Evolutionary conservation across 169 alveolate species (phyloP).

Genomic region (Babesia bovis): DNA sequence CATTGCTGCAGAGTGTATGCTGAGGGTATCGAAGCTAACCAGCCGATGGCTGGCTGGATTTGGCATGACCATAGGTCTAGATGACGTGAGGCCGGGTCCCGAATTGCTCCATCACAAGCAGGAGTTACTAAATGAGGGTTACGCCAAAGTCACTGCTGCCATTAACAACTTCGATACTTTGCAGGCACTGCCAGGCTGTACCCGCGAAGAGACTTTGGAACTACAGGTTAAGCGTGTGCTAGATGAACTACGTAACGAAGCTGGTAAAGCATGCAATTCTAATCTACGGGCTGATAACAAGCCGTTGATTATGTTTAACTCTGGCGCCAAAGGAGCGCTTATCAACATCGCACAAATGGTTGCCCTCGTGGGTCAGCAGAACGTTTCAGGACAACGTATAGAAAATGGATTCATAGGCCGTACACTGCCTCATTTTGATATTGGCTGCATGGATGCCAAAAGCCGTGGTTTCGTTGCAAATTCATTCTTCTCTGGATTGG

Average conservation of each 20-base stretch:
- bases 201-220: constrained; percentile 95
- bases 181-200: constrained; percentile 94
- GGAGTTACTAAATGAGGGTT: constrained; percentile 80
- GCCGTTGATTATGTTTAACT: constrained; percentile 94
- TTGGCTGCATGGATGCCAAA: constrained; percentile 88
- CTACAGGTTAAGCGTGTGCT: constrained; percentile 87
- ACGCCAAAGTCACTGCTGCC: constrained; percentile 85
- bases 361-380: constrained; percentile 99
- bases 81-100: constrained; percentile 92
- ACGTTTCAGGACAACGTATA: constrained; percentile 91
- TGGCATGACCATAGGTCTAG: constrained; percentile 99
- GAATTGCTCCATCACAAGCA: constrained; percentile 63
- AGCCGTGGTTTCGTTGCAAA: constrained; percentile 97
- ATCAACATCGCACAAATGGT: constrained; percentile 98
- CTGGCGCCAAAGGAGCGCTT: constrained; percentile 98
- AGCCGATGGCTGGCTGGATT: constrained; percentile 93
- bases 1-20: constrained; percentile 92
- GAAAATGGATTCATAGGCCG: constrained; percentile 96
- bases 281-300: constrained; percentile 88
- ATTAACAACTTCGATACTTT: constrained; percentile 82
- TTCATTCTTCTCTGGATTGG: constrained; percentile 91
- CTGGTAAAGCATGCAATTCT: constrained; percentile 90
- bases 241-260: constrained; percentile 92
- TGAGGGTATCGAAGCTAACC: constrained; percentile 93
- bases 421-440: constrained; percentile 96